Base-by-base conservation (phyloP, 768 basidiomycete genomes). In the Mycena galopus region DNA sequence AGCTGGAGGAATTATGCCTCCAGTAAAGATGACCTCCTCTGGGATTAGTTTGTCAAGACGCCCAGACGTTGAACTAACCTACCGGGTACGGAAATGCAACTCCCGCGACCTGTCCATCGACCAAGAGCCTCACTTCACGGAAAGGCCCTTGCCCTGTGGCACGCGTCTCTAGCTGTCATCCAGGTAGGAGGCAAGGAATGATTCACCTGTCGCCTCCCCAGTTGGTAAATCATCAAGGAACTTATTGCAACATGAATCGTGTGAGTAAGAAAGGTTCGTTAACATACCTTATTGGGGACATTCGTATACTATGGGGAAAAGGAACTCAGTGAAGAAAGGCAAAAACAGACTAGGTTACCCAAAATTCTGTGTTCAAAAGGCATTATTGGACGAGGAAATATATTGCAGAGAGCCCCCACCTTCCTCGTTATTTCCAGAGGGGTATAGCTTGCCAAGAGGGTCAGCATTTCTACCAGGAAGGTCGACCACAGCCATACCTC, bases 11-110 rank as follows among this genome's bases (percentile, higher is more conserved):
- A 89, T 85, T 71, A 94, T 88, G 0, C 93, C 93, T 19, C 94
- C 94, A 0, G 93, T 94, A 77, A 94, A 95, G 53, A 94, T 89
- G 21, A 89, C 73, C 73, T 75, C 33, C n/a, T n/a, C n/a, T n/a
- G 7, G 16, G n/a, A 7, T 33, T 58, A 63, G 50, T 30, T 23
- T 9, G 17, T n/a, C n/a, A 47, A 47, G 17, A 21, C 44, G 10
- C 16, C 3, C 23, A 17, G 37, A 7, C 3, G 6, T 30, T 7
- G 19, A 9, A 32, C 6, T 25, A 27, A 33, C 55, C 14, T 70
- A 75, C 88, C 81, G 88, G 80, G 68, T 88, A 89, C 2, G 88
- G 87, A 74, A 87, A 88, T 17, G 82, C 87, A 23, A 82, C 83
- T 10, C 88, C 87, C 10, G 86, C 87, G 3, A 89, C 79, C 74